Conservation (phyloP, 2,329 filamentous ascomycete species). For the Ophidiomyces ophidiicola region DNA sequence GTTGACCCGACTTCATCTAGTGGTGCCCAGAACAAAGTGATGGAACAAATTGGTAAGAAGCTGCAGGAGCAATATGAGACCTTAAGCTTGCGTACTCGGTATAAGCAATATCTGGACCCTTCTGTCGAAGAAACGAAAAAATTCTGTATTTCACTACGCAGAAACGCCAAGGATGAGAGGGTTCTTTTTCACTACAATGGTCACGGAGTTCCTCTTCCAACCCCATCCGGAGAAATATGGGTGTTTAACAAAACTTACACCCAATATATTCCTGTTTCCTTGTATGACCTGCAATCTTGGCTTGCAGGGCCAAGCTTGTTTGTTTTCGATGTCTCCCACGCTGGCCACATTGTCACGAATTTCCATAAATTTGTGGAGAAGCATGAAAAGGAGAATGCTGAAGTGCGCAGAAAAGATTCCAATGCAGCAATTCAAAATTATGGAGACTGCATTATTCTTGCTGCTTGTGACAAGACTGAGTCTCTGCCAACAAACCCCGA, state of each 20-base stretch:
- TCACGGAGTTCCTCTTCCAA: conserved; percentile 91
- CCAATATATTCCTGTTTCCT: conserved; percentile 91
- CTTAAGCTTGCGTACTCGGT: conserved; percentile 84
- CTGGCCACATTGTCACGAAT: conserved; percentile 87
- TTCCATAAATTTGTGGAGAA: conserved; percentile 92
- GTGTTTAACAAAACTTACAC: conserved; percentile 99
- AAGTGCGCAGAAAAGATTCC: conserved; percentile 62
- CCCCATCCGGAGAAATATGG: conserved; percentile 93
- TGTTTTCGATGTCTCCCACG: conserved; percentile 95
- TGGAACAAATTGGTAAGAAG: conserved; percentile 90
- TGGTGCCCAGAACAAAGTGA: conserved; percentile 61
- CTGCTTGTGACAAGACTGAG: conserved; percentile 80
- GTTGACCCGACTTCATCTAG: conserved; percentile 76
- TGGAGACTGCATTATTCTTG: conserved; percentile 80
- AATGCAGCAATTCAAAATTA: conserved; percentile 53
- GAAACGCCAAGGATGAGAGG: conserved; percentile 89
- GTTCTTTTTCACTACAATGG: conserved; percentile 98
- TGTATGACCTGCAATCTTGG: conserved; percentile 94
- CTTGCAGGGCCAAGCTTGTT: conserved; percentile 89
- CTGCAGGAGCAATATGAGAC: conserved; percentile 96
- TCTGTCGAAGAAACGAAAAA: conserved; percentile 96
- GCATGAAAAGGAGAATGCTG: conserved; percentile 78
- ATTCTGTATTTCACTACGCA: conserved; percentile 77
- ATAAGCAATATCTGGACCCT: conserved; percentile 92
- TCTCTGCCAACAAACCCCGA: conserved; percentile 89